phyloP scores from a whole-genome alignment of 345 rosid species.

The Eucalyptus urophylla region DNA sequence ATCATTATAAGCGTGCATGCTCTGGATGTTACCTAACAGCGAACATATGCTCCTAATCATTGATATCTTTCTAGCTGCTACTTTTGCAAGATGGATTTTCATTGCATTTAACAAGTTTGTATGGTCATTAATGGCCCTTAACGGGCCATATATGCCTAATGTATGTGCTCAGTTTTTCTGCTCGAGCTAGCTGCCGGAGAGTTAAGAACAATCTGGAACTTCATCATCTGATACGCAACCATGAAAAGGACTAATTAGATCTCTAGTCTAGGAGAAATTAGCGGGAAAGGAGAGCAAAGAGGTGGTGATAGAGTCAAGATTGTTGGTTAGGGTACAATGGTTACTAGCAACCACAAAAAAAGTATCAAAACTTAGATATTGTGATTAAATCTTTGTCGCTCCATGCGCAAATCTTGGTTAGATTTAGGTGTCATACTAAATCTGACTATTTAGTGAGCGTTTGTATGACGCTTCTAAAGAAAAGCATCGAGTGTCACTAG shows the following conservation, averaged over 20 bases:
- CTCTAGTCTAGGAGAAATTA: not conserved
- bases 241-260: not conserved
- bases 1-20: not conserved
- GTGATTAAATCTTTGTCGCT: not conserved
- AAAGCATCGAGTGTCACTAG: not conserved
- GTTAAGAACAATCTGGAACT: not conserved
- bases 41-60: not conserved
- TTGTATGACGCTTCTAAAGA: not conserved
- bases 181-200: not conserved
- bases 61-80: not conserved
- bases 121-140: not conserved
- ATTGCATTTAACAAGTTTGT: not conserved
- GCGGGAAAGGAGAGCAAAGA: not conserved
- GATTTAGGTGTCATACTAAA: not conserved
- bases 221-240: not conserved
- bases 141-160: not conserved
- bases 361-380: not conserved
- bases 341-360: not conserved
- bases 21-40: not conserved
- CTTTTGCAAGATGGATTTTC: not conserved
- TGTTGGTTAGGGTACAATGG: not conserved
- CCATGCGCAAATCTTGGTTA: not conserved
- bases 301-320: not conserved
- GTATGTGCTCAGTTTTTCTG: not conserved
- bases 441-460: not conserved